Base-by-base conservation (phyloP, 164 flowering plant species). In the Sextonia rubra region DNA sequence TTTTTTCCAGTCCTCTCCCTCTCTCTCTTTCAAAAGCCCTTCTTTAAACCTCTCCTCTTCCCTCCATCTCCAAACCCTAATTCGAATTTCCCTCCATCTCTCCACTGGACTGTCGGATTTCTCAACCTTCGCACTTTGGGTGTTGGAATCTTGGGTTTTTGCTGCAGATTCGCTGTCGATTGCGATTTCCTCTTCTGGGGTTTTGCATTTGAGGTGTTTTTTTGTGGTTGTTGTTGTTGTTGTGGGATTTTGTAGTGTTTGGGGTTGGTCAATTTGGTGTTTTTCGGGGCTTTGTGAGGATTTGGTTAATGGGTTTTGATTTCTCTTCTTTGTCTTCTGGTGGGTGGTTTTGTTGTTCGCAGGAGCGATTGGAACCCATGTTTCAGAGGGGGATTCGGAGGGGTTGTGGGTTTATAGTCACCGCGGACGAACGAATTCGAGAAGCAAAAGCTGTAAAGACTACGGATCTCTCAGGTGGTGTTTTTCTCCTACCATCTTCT, bases 1-100 rank as follows among this genome's bases (percentile, higher is more conserved):
- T 56, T 24, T 56, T 64, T 74, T 22, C 64, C 25, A 58, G 11
- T 64, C 58, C 23, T 48, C 29, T 44, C 58, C 26, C 69, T 55
- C 70, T 11, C 3, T 22, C 11, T 26, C 37, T 48, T 68, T 37
- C 44, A 37, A 37, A 37, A 37, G 6, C 22, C 47, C 6, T 58
- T 56, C 25, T 52, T 24, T 29, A 27, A 27, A 37, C 6, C 25
- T n/a, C n/a, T n/a, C n/a, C n/a, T n/a, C 44, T 37, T 37, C 44
- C 44, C 44, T 9, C 47, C 23, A 20, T 3, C 24, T 23, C 52
- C 62, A 7, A 47, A 27, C 48, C 58, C 37, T 66, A 70, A 69
- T 76, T 75, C 77, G 64, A 73, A 65, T 66, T 49, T 17, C n/a
- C 55, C 12, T 20, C 69, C 23, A 23, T 18, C 30, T 23, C 30